Evolutionary conservation across 495 filamentous ascomycete genomes (phyloP).

Genomic region (Aspergillus conjunctus): DNA sequence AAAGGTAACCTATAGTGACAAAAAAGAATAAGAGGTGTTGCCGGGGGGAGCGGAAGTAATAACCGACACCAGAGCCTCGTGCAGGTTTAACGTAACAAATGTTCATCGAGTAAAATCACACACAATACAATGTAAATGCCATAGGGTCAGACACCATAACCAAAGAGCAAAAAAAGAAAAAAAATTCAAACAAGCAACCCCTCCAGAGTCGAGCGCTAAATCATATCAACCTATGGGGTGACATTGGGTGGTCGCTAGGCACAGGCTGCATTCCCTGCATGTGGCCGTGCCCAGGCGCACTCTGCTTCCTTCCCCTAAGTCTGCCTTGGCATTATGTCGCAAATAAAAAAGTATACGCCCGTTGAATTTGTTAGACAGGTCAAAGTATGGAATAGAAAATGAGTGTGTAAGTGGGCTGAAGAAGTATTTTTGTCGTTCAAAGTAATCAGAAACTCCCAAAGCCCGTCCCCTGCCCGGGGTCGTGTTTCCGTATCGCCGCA

Average conservation of each 20-base stretch:
- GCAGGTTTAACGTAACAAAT: conserved; percentile 27
- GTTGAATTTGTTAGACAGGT: conserved; percentile 11
- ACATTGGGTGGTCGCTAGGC: conserved; percentile 13
- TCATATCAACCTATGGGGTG: conserved; percentile 23
- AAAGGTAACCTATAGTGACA: conserved; percentile 25
- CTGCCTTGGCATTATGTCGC: conserved; percentile 22
- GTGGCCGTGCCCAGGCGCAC: conserved; percentile 32
- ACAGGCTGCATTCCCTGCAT: conserved; percentile 43
- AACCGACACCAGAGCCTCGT: conserved; percentile 39
- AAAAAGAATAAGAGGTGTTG: conserved; percentile 15
- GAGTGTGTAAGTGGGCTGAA: conserved; percentile 7
- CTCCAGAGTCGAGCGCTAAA: conserved; percentile 31
- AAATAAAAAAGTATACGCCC: conserved; percentile 13
- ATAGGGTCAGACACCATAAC: conserved; percentile 17
- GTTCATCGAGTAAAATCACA: conserved; percentile 33
- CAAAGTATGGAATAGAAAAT: conserved; percentile 16
- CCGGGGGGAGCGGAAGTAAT: conserved; percentile 24
- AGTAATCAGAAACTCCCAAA: conserved; percentile 3
- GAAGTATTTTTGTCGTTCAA: conserved; percentile 17
- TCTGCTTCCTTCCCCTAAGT: conserved; percentile 11
- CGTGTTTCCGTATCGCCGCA: background rate
- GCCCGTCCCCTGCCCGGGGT: background rate
- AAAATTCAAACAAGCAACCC: conserved; percentile 27
- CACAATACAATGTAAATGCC: conserved; percentile 32
- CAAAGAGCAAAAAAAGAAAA: conserved; percentile 26